A percentile compares a stretch with the other conserved stretches of the same genome.
Conservation (phyloP, 2,329 filamentous ascomycete genomes). For the Phialocephala subalpina region DNA sequence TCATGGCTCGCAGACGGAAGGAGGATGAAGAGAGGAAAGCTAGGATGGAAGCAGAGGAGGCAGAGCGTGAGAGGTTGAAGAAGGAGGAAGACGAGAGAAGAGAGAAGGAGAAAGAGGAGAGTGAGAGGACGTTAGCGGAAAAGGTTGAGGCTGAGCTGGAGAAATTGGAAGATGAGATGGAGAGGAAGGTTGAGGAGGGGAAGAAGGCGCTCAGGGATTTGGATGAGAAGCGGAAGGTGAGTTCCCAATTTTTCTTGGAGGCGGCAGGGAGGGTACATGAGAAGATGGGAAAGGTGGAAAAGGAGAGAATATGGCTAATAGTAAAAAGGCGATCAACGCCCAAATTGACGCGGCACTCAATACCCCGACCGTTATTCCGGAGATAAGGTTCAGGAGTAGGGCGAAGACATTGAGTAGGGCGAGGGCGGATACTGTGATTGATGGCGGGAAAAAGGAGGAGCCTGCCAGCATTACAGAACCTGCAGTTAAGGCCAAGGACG, state of each 20-base stretch:
- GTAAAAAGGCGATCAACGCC: conserved; percentile 37
- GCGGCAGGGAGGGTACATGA: background rate
- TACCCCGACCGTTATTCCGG: conserved; percentile 36
- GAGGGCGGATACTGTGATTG: conserved; percentile 5
- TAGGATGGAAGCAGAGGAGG: conserved; percentile 26
- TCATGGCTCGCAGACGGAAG: conserved; percentile 25
- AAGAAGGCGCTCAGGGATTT: conserved; percentile 34
- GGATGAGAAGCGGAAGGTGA: conserved; percentile 39
- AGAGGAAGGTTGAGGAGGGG: conserved; percentile 36
- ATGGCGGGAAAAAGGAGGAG: background rate
- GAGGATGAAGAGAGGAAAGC: conserved; percentile 33
- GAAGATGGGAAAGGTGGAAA: background rate
- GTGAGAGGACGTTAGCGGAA: conserved; percentile 30
- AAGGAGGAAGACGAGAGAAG: conserved; percentile 35
- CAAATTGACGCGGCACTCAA: conserved; percentile 40
- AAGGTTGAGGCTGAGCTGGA: conserved; percentile 38
- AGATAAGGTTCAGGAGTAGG: conserved; percentile 36
- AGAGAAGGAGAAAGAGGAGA: conserved; percentile 30
- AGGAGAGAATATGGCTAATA: background rate
- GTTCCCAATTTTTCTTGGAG: background rate
- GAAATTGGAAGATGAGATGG: conserved; percentile 40
- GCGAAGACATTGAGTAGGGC: conserved; percentile 25
- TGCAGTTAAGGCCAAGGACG: background rate
- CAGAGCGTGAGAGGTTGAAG: conserved; percentile 23
- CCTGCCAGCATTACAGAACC: too few relatives aligned